These are phyloP conservation scores for Trametopsis cervina DNA, from an alignment of 768 basidiomycete species.

Conservation along the genomic window DNA sequence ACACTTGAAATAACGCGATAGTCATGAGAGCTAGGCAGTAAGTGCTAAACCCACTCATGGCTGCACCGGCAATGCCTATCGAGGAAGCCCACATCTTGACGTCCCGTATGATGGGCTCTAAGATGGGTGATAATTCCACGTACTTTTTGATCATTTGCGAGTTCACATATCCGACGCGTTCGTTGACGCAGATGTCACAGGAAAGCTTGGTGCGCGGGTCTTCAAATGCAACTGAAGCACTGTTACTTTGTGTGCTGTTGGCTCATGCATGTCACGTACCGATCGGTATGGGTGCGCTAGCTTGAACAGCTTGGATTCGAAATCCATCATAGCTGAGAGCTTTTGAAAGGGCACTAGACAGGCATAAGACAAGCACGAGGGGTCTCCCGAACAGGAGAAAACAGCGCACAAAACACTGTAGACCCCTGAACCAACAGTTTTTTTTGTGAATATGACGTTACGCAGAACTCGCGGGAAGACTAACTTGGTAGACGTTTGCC, in stretches of 20 bases:
- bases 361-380: too few species aligned
- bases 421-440: too few species aligned
- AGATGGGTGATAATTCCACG: slow-evolving; percentile 36
- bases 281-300: slow-evolving; percentile 30
- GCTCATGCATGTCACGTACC: slow-evolving; percentile 16
- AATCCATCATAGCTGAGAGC: slow-evolving; percentile 30
- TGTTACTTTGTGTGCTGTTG: background rate
- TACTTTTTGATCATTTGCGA: slow-evolving; percentile 46
- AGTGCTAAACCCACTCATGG: slow-evolving; percentile 61
- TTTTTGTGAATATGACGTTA: too few species aligned
- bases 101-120: slow-evolving; percentile 36
- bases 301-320: slow-evolving; percentile 16
- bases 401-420: too few species aligned
- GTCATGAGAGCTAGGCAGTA: slow-evolving; percentile 58
- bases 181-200: slow-evolving; percentile 59
- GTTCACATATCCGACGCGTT: slow-evolving; percentile 47
- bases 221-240: slow-evolving; percentile 43
- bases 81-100: slow-evolving; percentile 59
- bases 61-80: slow-evolving; percentile 36
- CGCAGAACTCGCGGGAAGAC: too few species aligned
- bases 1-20: slow-evolving; percentile 51
- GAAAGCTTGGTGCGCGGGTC: slow-evolving; percentile 34
- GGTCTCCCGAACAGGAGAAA: too few species aligned
- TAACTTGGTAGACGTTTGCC: too few species aligned
- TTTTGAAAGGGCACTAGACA: slow-evolving; percentile 25